phyloP scores from a whole-genome alignment of 2,329 filamentous ascomycete genomes.

The Arachnopeziza araneosa region DNA sequence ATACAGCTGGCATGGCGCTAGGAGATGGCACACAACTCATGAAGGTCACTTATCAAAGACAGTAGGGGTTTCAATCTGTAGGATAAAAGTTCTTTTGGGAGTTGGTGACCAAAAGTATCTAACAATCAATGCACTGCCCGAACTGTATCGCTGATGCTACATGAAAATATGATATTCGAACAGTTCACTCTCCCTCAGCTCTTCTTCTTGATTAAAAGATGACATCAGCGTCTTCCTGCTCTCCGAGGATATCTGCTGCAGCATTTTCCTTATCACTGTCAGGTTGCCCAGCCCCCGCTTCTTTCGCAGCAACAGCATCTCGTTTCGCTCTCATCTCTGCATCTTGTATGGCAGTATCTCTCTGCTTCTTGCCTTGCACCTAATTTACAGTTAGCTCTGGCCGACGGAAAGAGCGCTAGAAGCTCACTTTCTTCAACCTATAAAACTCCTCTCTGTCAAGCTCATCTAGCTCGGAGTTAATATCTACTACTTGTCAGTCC shows the following conservation, averaged over 20 bases:
- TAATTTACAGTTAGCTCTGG: constrained; percentile 13
- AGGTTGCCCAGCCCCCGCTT: constrained; percentile 42
- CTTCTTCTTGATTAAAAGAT: constrained; percentile 57
- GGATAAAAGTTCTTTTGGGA: constrained; percentile 1
- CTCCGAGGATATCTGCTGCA: constrained; percentile 62
- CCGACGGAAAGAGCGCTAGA: not conserved
- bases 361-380: constrained; percentile 77
- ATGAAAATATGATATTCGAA: constrained; percentile 9
- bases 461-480: constrained; percentile 97
- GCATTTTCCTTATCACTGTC: constrained; percentile 38
- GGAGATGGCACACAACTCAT: constrained; percentile 70
- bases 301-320: constrained; percentile 39
- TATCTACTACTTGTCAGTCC: constrained; percentile 49
- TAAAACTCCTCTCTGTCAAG: constrained; percentile 98
- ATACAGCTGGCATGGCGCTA: constrained; percentile 77
- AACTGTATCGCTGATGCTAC: constrained; percentile 26
- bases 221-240: constrained; percentile 75
- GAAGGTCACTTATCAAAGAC: constrained; percentile 94
- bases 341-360: constrained; percentile 66
- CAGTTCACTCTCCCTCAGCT: not conserved
- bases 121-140: constrained; percentile 7
- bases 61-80: constrained; percentile 43
- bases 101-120: constrained; percentile 7
- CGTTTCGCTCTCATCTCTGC: constrained; percentile 72
- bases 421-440: constrained; percentile 73